Percentiles rank a stretch among this genome's conserved stretches.
phyloP scores from a whole-genome alignment of 1,139 yeast genomes.

The Candida neerlandica region DNA sequence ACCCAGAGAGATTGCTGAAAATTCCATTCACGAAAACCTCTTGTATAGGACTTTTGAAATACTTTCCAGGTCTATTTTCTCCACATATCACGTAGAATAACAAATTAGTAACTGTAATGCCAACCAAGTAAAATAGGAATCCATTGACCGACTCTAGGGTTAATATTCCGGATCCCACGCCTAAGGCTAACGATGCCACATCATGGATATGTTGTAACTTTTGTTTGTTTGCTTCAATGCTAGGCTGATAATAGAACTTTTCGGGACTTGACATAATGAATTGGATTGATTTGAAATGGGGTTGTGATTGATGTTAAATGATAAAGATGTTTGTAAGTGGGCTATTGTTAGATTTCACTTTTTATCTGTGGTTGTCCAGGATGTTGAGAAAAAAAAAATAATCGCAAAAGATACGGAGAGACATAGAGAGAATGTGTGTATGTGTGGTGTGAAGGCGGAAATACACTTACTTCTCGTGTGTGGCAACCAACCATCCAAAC shows the following conservation, averaged over 20 bases:
- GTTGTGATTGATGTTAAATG: neutral
- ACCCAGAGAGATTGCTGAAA: constrained; percentile 65
- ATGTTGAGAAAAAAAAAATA: neutral
- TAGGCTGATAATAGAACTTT: constrained; percentile 21
- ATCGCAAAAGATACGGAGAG: neutral
- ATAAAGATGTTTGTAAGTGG: neutral
- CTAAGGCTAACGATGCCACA: constrained; percentile 64
- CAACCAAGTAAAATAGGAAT: constrained; percentile 55
- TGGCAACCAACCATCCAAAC: neutral
- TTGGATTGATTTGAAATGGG: neutral
- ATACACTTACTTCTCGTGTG: neutral
- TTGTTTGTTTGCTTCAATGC: constrained; percentile 38
- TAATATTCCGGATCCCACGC: constrained; percentile 72
- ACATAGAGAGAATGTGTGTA: neutral
- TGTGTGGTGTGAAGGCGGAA: neutral
- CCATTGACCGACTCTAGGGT: constrained; percentile 69
- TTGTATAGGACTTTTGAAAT: constrained; percentile 54
- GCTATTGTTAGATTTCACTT: neutral
- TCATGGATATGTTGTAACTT: constrained; percentile 60
- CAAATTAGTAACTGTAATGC: constrained; percentile 47
- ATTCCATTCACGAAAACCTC: constrained; percentile 61
- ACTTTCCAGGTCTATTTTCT: constrained; percentile 44
- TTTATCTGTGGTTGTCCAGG: neutral
- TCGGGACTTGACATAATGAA: constrained; percentile 10
- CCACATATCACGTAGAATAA: constrained; percentile 47